Percentiles rank a stretch among this genome's conserved stretches.
Conservation (phyloP, 176 grass and related monocot genomes). For the Rhipidocladum racemiflorum region DNA sequence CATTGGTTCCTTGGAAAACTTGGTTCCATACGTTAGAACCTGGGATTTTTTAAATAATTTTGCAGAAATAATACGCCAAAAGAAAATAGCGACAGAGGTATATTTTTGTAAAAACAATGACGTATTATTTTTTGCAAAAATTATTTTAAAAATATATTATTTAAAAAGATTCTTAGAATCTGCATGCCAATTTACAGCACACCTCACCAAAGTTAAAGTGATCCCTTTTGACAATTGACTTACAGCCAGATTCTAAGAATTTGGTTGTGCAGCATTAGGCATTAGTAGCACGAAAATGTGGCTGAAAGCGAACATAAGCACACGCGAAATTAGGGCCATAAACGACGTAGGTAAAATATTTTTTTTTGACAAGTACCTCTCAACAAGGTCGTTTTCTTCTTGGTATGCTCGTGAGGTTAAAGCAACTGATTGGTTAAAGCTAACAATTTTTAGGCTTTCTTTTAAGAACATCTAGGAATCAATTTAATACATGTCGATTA, state of each 20-base stretch:
- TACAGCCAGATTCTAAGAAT: background rate
- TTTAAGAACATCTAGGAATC: background rate
- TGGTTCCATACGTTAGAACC: no score
- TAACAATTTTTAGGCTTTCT: background rate
- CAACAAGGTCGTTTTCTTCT: slow-evolving; percentile 2
- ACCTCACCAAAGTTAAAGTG: slow-evolving; percentile 26
- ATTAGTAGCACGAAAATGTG: background rate
- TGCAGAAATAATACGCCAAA: no score
- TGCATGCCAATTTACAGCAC: slow-evolving; percentile 21
- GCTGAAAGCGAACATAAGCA: background rate
- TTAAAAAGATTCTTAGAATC: no score
- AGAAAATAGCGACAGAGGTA: no score
- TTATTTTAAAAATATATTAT: no score
- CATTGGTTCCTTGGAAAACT: background rate
- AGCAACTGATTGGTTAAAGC: background rate
- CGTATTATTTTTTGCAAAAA: no score
- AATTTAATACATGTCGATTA: background rate
- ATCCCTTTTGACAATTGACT: slow-evolving; percentile 18
- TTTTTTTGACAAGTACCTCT: background rate
- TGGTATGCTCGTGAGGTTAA: background rate
- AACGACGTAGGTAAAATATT: background rate
- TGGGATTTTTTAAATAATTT: no score
- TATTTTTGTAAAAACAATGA: no score
- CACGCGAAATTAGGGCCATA: background rate
- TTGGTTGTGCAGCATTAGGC: slow-evolving; percentile 21